Evolutionary conservation across 1,284 basidiomycete species (phyloP).

Genomic region (Fomitopsis pinicola): DNA sequence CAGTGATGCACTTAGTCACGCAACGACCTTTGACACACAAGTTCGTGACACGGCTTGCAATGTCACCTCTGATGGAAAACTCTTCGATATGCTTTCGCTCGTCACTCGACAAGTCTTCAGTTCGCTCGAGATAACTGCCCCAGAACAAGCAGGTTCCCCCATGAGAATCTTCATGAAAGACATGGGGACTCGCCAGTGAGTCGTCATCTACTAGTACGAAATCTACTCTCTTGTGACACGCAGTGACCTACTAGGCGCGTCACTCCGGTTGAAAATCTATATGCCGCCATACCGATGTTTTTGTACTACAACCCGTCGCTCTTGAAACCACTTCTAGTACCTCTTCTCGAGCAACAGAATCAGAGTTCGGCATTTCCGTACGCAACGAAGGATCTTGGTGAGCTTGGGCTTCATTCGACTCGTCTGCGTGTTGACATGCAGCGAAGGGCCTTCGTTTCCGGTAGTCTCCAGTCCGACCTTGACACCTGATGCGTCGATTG

Average conservation of each 20-base stretch:
- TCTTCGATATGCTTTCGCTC: constrained; percentile 36
- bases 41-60: constrained; percentile 17
- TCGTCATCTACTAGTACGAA: background rate
- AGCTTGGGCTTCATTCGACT: background rate
- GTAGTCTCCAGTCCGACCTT: background rate
- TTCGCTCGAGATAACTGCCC: constrained; percentile 33
- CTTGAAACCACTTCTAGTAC: constrained; percentile 36
- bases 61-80: constrained; percentile 22
- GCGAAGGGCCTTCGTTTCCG: background rate
- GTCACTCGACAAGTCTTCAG: constrained; percentile 38
- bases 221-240: constrained; percentile 4
- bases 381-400: constrained; percentile 40
- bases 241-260: constrained; percentile 18
- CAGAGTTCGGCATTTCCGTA: constrained; percentile 20
- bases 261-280: constrained; percentile 46
- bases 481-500: constrained; percentile 8
- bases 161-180: constrained; percentile 44
- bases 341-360: constrained; percentile 39
- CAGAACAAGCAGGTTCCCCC: constrained; percentile 27
- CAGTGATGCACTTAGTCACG: constrained; percentile 14
- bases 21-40: constrained; percentile 20
- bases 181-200: constrained; percentile 13
- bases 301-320: constrained; percentile 42
- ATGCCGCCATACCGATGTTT: constrained; percentile 41
- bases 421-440: too few species aligned